These are phyloP conservation scores for Morella rubra DNA, from an alignment of 306 rosid species.

Conservation along the genomic window DNA sequence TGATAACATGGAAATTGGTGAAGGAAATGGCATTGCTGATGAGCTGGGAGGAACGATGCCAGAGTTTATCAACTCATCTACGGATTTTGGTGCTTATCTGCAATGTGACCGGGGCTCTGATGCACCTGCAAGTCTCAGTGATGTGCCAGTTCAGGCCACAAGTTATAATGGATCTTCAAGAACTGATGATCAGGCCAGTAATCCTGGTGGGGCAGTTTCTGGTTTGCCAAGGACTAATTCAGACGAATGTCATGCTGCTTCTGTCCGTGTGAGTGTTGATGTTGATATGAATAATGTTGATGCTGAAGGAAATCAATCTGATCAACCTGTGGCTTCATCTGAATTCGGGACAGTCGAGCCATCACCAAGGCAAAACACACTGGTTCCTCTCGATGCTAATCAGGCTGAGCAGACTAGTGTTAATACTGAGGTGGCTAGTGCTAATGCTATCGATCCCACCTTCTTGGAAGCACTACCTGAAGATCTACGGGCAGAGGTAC, in stretches of 20 bases:
- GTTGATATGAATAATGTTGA: conserved; percentile 74
- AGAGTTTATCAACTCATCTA: conserved; percentile 41
- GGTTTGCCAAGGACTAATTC: conserved; percentile 47
- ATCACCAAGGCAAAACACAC: conserved; percentile 48
- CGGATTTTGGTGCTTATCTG: conserved; percentile 37
- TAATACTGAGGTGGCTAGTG: conserved; percentile 69
- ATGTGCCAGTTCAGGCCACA: conserved; percentile 46
- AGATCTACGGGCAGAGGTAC: conserved; percentile 89
- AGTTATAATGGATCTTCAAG: conserved; percentile 53
- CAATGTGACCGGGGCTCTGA: conserved; percentile 47
- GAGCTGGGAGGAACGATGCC: conserved; percentile 47
- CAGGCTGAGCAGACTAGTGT: conserved; percentile 60
- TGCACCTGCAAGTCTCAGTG: conserved; percentile 39
- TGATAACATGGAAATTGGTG: conserved; percentile 61
- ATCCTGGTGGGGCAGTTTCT: conserved; percentile 36
- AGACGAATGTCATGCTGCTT: conserved; percentile 47
- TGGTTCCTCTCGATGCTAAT: conserved; percentile 45
- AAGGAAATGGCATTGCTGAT: conserved; percentile 44
- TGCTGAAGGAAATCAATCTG: conserved; percentile 52
- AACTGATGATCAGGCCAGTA: conserved; percentile 50
- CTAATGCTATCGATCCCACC: conserved; percentile 90
- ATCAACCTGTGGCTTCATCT: conserved; percentile 44
- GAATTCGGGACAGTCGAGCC: conserved; percentile 57
- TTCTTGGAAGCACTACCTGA: conserved; percentile 98
- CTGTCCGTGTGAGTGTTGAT: conserved; percentile 55